Conservation (phyloP, 1,284 basidiomycete species). For the Ustilago trichophora region DNA sequence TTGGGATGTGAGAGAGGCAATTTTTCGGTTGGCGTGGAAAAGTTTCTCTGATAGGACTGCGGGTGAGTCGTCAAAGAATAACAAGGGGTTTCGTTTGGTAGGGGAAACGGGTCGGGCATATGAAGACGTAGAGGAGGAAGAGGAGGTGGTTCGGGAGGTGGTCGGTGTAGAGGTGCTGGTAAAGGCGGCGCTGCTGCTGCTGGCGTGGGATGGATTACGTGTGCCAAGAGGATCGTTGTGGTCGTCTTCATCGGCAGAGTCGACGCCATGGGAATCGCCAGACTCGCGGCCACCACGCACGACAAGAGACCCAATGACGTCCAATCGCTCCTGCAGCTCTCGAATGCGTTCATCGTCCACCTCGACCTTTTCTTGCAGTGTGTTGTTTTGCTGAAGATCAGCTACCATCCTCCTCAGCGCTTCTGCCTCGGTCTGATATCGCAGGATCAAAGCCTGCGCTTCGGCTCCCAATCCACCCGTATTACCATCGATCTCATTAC, state of each 20-base stretch:
- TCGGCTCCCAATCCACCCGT: constrained; percentile 45
- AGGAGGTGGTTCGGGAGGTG: constrained; percentile 15
- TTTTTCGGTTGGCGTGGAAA: constrained; percentile 47
- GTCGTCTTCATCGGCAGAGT: no score
- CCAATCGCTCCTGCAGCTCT: constrained; percentile 54
- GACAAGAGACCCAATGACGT: constrained; percentile 56
- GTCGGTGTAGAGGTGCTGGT: constrained; percentile 3
- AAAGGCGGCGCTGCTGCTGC: background rate
- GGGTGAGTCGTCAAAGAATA: constrained; percentile 52
- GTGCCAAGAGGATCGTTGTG: no score
- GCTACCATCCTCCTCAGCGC: constrained; percentile 52
- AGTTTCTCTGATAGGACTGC: constrained; percentile 59
- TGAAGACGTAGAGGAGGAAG: constrained; percentile 4
- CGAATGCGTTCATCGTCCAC: constrained; percentile 34
- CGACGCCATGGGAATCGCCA: background rate
- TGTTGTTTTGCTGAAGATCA: constrained; percentile 29
- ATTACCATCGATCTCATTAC: constrained; percentile 78
- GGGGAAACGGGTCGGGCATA: constrained; percentile 51
- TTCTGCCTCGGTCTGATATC: constrained; percentile 59
- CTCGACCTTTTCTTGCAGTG: background rate
- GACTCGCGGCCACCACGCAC: constrained; percentile 46
- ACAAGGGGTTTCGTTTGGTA: constrained; percentile 26
- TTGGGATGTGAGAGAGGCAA: constrained; percentile 35
- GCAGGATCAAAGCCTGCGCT: constrained; percentile 55
- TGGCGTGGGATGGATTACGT: no score